Percentiles rank a stretch among this genome's conserved stretches.
Evolutionary conservation across 2,329 filamentous ascomycete species (phyloP).

Genomic region (Alternaria dauci): DNA sequence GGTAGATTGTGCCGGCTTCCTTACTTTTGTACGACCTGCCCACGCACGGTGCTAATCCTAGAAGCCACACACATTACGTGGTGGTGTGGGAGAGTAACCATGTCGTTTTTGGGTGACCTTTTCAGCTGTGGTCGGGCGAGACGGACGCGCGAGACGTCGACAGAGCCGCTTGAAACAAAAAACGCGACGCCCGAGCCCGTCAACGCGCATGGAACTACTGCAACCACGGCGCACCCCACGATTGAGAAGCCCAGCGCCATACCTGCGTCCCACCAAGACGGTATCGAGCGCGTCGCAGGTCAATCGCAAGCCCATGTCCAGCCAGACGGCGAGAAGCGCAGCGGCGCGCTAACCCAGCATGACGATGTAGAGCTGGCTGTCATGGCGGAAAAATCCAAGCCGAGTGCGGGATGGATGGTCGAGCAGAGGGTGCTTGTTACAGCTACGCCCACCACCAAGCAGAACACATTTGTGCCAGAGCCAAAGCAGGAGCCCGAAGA

Average conservation of each 20-base stretch:
- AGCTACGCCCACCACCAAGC: constrained; percentile 3
- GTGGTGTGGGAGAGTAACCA: constrained; percentile 15
- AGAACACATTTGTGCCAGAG: not conserved
- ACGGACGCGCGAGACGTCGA: constrained; percentile 11
- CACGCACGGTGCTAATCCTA: constrained; percentile 5
- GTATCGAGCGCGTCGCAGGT: not conserved
- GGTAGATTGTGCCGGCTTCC: constrained; percentile 5
- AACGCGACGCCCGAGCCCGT: constrained; percentile 8
- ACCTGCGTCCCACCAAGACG: not conserved
- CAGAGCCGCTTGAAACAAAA: constrained; percentile 4
- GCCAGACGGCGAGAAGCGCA: not conserved
- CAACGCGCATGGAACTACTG: constrained; percentile 9
- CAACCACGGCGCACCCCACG: constrained; percentile 3
- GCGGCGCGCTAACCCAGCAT: not conserved
- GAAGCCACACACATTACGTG: constrained; percentile 7
- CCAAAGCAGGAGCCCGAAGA: not conserved
- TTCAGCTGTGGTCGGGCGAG: constrained; percentile 20
- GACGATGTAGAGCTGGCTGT: constrained; percentile 6
- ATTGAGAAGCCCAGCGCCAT: not conserved
- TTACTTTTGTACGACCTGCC: constrained; percentile 9
- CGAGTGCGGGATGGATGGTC: constrained; percentile 14
- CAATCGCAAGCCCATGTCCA: not conserved
- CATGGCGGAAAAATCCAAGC: constrained; percentile 14
- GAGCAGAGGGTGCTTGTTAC: constrained; percentile 17
- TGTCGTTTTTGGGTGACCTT: constrained; percentile 20